A percentile compares a stretch with the other conserved stretches of the same genome.
Evolutionary conservation across 257 asterid species (phyloP).

Genomic region (Fraxinus cuspidata): DNA sequence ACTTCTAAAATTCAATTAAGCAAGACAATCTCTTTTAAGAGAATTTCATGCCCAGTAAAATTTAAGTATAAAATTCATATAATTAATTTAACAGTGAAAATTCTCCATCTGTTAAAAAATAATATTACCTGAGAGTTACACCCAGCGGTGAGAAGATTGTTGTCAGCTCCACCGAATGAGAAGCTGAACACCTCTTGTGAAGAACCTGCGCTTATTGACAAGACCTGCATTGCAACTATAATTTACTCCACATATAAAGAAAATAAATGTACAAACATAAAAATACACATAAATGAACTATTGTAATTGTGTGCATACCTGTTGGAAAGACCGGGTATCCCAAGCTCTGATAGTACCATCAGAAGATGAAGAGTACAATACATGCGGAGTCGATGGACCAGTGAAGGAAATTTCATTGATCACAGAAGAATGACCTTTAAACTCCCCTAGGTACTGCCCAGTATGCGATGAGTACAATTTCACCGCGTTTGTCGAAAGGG

Average conservation of each 20-base stretch:
- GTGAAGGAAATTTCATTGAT: constrained; percentile 71
- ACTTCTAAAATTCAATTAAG: not conserved
- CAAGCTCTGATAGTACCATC: constrained; percentile 89
- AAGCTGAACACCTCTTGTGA: constrained; percentile 81
- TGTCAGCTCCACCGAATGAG: constrained; percentile 80
- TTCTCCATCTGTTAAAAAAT: constrained; percentile 3
- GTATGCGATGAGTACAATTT: constrained; percentile 82
- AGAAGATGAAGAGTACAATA: constrained; percentile 79
- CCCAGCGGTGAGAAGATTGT: constrained; percentile 82
- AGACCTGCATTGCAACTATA: constrained; percentile 55
- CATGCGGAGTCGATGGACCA: constrained; percentile 62
- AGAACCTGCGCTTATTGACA: constrained; percentile 58
- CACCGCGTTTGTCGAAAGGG: constrained; percentile 83
- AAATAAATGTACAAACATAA: not conserved
- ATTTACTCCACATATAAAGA: not conserved
- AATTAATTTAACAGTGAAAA: not conserved
- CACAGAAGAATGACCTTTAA: constrained; percentile 68
- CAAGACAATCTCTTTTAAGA: not conserved
- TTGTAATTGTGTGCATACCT: constrained; percentile 40
- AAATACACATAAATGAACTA: not conserved
- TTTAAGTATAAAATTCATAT: not conserved
- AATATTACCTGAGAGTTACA: constrained; percentile 67
- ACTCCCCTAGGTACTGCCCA: constrained; percentile 87
- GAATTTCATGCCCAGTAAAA: not conserved
- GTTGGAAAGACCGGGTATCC: constrained; percentile 85